phyloP scores from a whole-genome alignment of 1,284 basidiomycete species.

The Ceratobasidium sp. region DNA sequence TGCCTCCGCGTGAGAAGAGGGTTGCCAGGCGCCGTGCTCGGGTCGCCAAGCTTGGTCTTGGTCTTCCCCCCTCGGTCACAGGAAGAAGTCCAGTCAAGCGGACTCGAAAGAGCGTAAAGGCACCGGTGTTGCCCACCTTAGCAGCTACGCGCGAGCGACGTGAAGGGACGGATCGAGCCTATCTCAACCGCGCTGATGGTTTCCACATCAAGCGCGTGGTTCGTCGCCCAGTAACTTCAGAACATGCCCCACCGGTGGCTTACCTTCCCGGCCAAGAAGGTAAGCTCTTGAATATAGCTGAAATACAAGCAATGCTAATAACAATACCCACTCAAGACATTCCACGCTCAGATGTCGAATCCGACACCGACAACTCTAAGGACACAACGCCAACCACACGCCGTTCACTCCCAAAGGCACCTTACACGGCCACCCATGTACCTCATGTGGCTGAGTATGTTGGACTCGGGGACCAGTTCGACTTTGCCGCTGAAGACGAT shows the following conservation, averaged over 20 bases:
- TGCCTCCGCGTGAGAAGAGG: slow-evolving; percentile 14
- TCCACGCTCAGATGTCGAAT: slow-evolving; percentile 15
- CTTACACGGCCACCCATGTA: too few species aligned
- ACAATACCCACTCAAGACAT: not conserved
- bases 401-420: not conserved
- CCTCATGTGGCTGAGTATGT: not conserved
- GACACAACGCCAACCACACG: not conserved
- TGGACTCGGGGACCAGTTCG: not conserved
- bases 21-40: not conserved
- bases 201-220: slow-evolving; percentile 8
- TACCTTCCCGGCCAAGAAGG: slow-evolving; percentile 24
- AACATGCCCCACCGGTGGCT: not conserved
- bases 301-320: not conserved
- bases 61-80: slow-evolving; percentile 2
- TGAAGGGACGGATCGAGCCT: not conserved
- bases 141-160: slow-evolving; percentile 18
- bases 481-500: not conserved
- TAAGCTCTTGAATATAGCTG: not conserved
- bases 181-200: not conserved
- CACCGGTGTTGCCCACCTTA: not conserved
- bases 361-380: not conserved
- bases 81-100: not conserved
- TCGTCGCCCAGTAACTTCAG: not conserved
- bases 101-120: not conserved
- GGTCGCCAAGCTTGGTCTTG: slow-evolving; percentile 12